phyloP scores from a whole-genome alignment of 139 green algal genomes.

The Volvox reticuliferus region DNA sequence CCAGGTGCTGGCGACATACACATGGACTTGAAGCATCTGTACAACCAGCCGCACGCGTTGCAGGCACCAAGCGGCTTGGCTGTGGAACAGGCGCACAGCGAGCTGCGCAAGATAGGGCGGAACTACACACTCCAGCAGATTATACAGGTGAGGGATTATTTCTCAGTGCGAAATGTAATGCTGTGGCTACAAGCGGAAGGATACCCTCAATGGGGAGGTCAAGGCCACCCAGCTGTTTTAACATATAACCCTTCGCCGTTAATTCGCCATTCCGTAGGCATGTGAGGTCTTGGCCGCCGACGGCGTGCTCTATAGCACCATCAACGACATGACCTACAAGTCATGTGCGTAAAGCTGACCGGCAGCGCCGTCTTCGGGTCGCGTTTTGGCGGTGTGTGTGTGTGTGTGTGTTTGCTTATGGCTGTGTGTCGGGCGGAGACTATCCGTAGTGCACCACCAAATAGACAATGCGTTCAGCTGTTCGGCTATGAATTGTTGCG shows the following conservation, averaged over 20 bases:
- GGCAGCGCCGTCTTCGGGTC: too few species aligned
- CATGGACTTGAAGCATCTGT: conserved; percentile 7
- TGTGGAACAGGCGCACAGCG: conserved; percentile 48
- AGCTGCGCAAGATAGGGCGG: conserved; percentile 38
- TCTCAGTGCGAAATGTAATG: too few species aligned
- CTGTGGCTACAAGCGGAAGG: too few species aligned
- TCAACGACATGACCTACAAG: conserved; percentile 86
- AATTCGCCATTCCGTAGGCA: background rate
- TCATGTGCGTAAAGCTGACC: background rate
- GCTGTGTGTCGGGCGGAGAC: too few species aligned
- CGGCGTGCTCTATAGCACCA: conserved; percentile 84
- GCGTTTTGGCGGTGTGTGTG: too few species aligned
- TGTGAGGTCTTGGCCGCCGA: conserved; percentile 71
- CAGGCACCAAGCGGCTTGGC: conserved; percentile 24
- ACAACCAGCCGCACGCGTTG: conserved; percentile 16
- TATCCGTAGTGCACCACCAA: too few species aligned
- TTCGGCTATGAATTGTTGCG: too few species aligned
- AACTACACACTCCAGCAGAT: conserved; percentile 23
- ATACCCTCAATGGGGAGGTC: too few species aligned
- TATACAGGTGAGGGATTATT: background rate
- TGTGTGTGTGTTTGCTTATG: too few species aligned
- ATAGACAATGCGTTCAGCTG: too few species aligned
- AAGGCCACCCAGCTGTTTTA: too few species aligned
- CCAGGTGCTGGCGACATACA: conserved; percentile 35
- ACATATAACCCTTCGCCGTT: too few species aligned